Base-by-base conservation (phyloP, 1,284 basidiomycete species). In the Tetrapyrgos nigripes region DNA sequence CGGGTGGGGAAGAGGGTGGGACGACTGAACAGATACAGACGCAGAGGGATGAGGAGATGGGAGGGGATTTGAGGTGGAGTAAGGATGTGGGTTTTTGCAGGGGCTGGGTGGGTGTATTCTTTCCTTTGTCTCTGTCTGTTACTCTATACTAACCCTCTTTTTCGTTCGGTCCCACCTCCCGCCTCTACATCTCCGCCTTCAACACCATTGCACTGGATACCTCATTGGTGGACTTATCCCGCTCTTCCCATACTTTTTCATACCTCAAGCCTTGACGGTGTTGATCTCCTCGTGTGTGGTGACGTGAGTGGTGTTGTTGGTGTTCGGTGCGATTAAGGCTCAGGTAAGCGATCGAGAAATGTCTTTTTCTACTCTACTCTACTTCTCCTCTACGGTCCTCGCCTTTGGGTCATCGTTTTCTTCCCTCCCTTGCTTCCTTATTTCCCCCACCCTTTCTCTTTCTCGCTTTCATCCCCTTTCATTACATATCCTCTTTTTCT, bases 181-280 rank as follows among this genome's bases (percentile, higher is more conserved):
- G 79, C 66, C 79, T 77, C 67, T 97, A 94, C 77, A 83, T 90
- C 49, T 96, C 93, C 2, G 96, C 96, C 1, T 84, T 97, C 65
- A 98, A n/a, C n/a, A n/a, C 96, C 0, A 97, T 98, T 70, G 96
- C 96, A 55, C 83, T 91, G 70, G 91, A 92, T 95, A n/a, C n/a
- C n/a, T n/a, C n/a, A n/a, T n/a, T n/a, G n/a, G n/a, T n/a, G n/a
- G n/a, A n/a, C n/a, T n/a, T 55, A 91, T 97, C 68, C 95, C 94
- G 1, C 83, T 97, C 44, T 66, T 94, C 4, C 96, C 96, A 4
- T 98, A 98, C 79, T 96, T 98, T 79, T 93, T 94, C 79, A 84
- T 93, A 66, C 70, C 81, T 17, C 72, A 66, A 9, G 90, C 88
- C 65, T 82, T 88, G 72, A 69, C 84, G 29, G 91, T 89, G 2